A percentile compares a stretch with the other conserved stretches of the same genome.
Conservation (phyloP, 352 stramenopile genomes). For the Elongisporangium prolatum region DNA sequence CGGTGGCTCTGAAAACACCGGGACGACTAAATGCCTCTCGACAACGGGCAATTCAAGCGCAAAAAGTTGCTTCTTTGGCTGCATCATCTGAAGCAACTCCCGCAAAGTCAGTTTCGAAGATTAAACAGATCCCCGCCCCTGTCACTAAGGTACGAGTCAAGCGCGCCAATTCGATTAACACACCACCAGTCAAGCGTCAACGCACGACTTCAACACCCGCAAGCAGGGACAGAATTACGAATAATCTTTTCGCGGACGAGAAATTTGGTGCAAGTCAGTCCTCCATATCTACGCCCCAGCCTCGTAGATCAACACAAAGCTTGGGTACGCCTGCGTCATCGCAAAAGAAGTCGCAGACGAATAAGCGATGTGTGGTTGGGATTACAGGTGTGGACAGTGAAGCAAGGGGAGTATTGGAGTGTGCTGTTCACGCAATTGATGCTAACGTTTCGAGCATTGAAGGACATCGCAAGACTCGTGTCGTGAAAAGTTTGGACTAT, state of each 20-base stretch:
- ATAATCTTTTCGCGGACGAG: conserved; percentile 3
- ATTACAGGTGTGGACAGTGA: conserved; percentile 71
- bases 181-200: conserved; percentile 1
- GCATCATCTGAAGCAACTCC: too few species aligned
- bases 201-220: not conserved
- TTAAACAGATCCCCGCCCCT: too few species aligned
- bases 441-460: conserved; percentile 42
- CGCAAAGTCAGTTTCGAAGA: too few species aligned
- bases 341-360: conserved; percentile 21
- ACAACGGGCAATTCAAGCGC: too few species aligned
- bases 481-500: conserved; percentile 80
- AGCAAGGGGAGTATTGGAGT: conserved; percentile 54
- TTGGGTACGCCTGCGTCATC: conserved; percentile 4
- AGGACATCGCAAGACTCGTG: conserved; percentile 54
- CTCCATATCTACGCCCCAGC: conserved; percentile 2
- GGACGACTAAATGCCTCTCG: too few species aligned
- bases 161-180: conserved; percentile 1
- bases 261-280: conserved; percentile 1
- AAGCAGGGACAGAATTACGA: not conserved
- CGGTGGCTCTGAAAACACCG: too few species aligned
- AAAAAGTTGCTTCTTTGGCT: too few species aligned
- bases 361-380: conserved; percentile 54
- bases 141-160: too few species aligned
- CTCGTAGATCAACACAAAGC: conserved; percentile 7
- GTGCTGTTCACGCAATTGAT: conserved; percentile 76